A percentile compares a stretch with the other conserved stretches of the same genome.
These are phyloP conservation scores for Scalesia atractyloides DNA, from an alignment of 129 eudicot genomes.

Conservation along the genomic window DNA sequence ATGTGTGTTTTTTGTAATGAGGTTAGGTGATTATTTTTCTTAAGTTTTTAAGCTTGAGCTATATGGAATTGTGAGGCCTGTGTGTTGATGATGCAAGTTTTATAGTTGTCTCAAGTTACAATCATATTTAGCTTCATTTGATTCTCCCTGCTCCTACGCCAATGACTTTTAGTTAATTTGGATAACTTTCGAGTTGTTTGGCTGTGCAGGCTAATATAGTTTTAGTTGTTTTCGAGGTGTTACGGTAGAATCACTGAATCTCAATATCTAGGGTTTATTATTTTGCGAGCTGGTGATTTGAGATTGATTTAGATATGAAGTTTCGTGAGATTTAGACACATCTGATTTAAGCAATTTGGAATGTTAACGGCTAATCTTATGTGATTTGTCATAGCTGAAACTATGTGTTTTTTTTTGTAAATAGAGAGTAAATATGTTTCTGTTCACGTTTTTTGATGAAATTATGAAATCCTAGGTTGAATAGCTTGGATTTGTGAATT, in stretches of 20 bases:
- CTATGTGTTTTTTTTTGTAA: neutral
- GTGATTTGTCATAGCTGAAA: neutral
- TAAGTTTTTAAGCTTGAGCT: too few relatives aligned
- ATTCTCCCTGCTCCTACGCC: too few relatives aligned
- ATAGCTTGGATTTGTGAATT: too few relatives aligned
- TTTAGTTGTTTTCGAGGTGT: too few relatives aligned
- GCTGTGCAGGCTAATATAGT: neutral
- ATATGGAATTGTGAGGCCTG: too few relatives aligned
- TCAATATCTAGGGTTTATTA: slow-evolving; percentile 20
- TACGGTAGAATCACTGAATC: neutral
- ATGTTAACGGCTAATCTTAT: neutral
- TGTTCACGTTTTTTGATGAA: neutral
- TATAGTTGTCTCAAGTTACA: slow-evolving; percentile 1
- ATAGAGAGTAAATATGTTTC: neutral
- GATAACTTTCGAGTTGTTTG: neutral
- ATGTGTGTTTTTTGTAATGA: neutral
- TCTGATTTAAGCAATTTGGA: neutral
- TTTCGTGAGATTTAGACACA: neutral
- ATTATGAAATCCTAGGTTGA: neutral
- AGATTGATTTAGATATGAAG: neutral
- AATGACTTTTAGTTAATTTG: neutral
- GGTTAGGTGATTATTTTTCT: too few relatives aligned
- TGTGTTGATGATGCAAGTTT: too few relatives aligned
- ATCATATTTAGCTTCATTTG: neutral
- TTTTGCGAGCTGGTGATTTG: slow-evolving; percentile 6